These are phyloP conservation scores for Vigna radiata DNA, from an alignment of 306 rosid genomes.

Conservation along the genomic window DNA sequence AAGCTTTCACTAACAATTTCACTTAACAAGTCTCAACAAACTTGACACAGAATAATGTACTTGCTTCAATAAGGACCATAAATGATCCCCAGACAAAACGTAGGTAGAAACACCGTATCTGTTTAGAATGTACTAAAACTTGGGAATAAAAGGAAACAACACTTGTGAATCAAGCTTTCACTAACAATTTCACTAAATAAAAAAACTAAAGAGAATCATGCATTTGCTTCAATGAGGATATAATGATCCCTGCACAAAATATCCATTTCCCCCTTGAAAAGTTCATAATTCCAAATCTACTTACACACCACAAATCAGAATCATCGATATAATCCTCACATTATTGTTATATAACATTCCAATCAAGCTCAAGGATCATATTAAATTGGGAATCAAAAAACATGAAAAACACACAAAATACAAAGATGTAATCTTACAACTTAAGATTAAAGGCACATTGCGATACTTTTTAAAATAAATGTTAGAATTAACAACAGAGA, in stretches of 20 bases:
- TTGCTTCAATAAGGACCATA: not conserved
- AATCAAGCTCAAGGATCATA: constrained; percentile 3
- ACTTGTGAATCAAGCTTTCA: constrained; percentile 43
- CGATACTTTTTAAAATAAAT: not conserved
- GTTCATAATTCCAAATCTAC: constrained; percentile 13
- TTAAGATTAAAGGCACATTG: not conserved
- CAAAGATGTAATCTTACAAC: not conserved
- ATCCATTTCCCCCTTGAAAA: constrained; percentile 12
- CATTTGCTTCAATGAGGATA: not conserved
- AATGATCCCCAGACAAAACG: not conserved
- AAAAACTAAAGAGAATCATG: constrained; percentile 12
- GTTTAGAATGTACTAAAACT: no score
- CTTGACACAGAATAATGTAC: constrained; percentile 16
- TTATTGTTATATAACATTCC: not conserved
- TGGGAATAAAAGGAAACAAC: no score
- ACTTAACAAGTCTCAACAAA: not conserved
- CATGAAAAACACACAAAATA: not conserved
- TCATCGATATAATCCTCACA: not conserved
- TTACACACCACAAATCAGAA: not conserved
- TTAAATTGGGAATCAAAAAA: not conserved
- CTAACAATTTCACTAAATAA: not conserved
- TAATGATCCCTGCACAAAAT: constrained; percentile 5
- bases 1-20: constrained; percentile 1
- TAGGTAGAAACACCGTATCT: no score
- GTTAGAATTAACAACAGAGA: not conserved